Evolutionary conservation across 2,329 filamentous ascomycete genomes (phyloP).

Genomic region (Keithomyces neogunnii): DNA sequence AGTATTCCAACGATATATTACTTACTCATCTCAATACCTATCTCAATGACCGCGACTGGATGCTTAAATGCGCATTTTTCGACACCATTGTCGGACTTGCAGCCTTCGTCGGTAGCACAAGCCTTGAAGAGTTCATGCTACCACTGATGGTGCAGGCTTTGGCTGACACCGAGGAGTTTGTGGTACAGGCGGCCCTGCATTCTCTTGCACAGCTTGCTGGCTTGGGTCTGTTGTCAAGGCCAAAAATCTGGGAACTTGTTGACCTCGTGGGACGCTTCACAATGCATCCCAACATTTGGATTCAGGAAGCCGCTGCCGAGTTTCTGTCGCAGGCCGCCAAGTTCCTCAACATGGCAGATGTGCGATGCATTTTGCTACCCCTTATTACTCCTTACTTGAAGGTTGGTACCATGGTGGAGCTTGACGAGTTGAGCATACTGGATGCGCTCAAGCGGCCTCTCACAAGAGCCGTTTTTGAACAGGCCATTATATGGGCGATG

Average conservation of each 20-base stretch:
- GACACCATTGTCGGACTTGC: constrained; percentile 91
- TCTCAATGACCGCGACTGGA: constrained; percentile 93
- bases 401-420: constrained; percentile 53
- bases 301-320: constrained; percentile 78
- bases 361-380: constrained; percentile 74
- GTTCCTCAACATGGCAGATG: constrained; percentile 71
- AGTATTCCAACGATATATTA: constrained; percentile 92
- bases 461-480: constrained; percentile 71
- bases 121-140: constrained; percentile 88
- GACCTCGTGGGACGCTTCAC: constrained; percentile 78
- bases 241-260: constrained; percentile 80
- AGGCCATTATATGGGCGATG: constrained; percentile 76
- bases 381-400: constrained; percentile 77
- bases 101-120: constrained; percentile 79
- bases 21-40: constrained; percentile 96
- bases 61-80: constrained; percentile 92
- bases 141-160: constrained; percentile 93
- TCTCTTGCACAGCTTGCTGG: constrained; percentile 83
- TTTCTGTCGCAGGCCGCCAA: constrained; percentile 72
- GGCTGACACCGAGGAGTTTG: constrained; percentile 86
- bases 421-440: constrained; percentile 66
- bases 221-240: constrained; percentile 76
- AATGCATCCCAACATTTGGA: constrained; percentile 92
- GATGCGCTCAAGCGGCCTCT: constrained; percentile 78
- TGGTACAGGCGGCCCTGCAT: constrained; percentile 82